phyloP scores from a whole-genome alignment of 495 filamentous ascomycete genomes.

The Astrocystis sublimbata region DNA sequence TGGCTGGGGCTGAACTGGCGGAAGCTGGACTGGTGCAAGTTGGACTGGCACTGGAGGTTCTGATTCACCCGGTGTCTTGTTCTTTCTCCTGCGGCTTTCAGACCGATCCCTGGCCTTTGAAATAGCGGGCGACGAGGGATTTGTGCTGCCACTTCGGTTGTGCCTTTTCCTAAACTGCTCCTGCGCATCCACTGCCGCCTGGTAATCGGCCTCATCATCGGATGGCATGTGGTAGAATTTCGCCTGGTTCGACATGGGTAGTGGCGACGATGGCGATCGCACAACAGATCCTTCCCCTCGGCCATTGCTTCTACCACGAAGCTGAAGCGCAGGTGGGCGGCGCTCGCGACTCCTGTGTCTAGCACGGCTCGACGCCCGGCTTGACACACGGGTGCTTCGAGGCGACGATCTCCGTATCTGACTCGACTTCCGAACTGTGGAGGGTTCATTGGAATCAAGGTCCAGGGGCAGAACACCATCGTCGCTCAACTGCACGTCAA shows the following conservation, averaged over 20 bases:
- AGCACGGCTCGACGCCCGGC: slow-evolving; percentile 44
- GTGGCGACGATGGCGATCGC: slow-evolving; percentile 78
- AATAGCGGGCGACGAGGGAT: slow-evolving; percentile 42
- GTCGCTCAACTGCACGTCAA: slow-evolving; percentile 20
- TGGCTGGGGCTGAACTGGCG: slow-evolving; percentile 30
- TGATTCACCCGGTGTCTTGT: slow-evolving; percentile 32
- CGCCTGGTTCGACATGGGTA: slow-evolving; percentile 60
- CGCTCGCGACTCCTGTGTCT: slow-evolving; percentile 52
- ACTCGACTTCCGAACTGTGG: slow-evolving; percentile 44
- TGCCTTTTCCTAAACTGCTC: slow-evolving; percentile 62
- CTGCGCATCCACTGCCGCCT: slow-evolving; percentile 59
- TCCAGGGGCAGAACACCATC: slow-evolving; percentile 16
- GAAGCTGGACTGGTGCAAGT: too few relatives aligned
- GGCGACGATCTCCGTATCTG: slow-evolving; percentile 41
- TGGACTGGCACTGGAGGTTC: slow-evolving; percentile 26
- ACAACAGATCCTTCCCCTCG: slow-evolving; percentile 58
- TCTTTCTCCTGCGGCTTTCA: slow-evolving; percentile 47
- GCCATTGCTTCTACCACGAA: slow-evolving; percentile 51
- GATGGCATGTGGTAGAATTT: slow-evolving; percentile 38
- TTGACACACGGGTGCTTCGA: slow-evolving; percentile 37
- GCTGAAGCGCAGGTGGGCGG: slow-evolving; percentile 53
- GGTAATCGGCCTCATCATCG: slow-evolving; percentile 63
- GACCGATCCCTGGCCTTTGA: slow-evolving; percentile 51
- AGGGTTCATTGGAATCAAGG: slow-evolving; percentile 37
- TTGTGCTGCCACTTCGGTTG: slow-evolving; percentile 56